A percentile compares a stretch with the other conserved stretches of the same genome.
phyloP scores from a whole-genome alignment of 2,329 filamentous ascomycete species.

The Aspergillus niger region DNA sequence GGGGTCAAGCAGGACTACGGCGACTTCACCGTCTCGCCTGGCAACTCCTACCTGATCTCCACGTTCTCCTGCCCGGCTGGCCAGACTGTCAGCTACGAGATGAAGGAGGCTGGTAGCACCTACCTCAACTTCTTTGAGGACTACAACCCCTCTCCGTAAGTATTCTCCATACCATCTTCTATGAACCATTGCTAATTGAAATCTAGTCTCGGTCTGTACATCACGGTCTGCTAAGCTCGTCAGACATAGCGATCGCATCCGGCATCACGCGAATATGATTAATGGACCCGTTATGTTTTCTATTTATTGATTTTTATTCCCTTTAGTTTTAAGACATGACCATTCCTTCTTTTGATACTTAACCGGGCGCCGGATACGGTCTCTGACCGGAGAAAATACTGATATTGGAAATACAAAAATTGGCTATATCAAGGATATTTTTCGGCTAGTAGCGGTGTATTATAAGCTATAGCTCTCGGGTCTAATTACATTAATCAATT shows the following conservation, averaged over 20 bases:
- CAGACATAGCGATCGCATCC: constrained; percentile 4
- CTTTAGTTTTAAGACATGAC: background rate
- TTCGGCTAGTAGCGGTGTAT: background rate
- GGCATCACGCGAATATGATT: constrained; percentile 20
- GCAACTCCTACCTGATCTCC: constrained; percentile 56
- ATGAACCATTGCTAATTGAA: constrained; percentile 12
- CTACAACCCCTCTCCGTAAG: constrained; percentile 56
- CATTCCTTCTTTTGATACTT: background rate
- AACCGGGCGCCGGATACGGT: background rate
- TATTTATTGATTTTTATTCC: background rate
- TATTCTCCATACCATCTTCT: constrained; percentile 10
- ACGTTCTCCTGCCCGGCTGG: constrained; percentile 60
- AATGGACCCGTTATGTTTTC: constrained; percentile 16
- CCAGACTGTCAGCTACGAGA: constrained; percentile 54
- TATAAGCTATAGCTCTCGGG: background rate
- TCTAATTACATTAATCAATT: background rate
- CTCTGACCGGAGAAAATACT: background rate
- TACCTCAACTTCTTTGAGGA: constrained; percentile 65
- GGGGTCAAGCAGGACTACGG: constrained; percentile 48
- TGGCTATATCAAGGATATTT: background rate
- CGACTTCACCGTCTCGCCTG: constrained; percentile 51
- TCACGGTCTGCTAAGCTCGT: constrained; percentile 42
- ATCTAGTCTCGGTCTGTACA: constrained; percentile 43
- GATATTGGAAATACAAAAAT: background rate
- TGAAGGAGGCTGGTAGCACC: constrained; percentile 55